phyloP scores from a whole-genome alignment of 805 yeast genomes.

The Wickerhamomyces canadensis region DNA sequence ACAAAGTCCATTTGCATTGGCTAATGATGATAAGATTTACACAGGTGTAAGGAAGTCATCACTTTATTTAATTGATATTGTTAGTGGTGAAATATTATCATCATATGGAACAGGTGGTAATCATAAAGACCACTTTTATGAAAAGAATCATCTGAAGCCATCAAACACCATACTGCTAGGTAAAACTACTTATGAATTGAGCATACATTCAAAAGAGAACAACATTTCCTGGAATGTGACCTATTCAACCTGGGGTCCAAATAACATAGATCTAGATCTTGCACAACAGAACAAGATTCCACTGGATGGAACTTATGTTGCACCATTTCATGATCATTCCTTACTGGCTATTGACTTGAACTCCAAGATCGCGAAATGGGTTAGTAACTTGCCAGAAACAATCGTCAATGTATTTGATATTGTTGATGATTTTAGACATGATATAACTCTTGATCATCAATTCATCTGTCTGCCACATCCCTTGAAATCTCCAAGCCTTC shows the following conservation, averaged over 20 bases:
- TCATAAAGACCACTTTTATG: slow-evolving; percentile 5
- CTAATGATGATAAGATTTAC: slow-evolving; percentile 70
- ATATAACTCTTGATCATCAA: slow-evolving; percentile 10
- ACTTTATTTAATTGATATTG: slow-evolving; percentile 65
- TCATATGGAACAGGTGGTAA: slow-evolving; percentile 50
- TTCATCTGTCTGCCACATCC: slow-evolving; percentile 69
- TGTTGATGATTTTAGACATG: slow-evolving; percentile 27
- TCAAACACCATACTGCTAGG: slow-evolving; percentile 52
- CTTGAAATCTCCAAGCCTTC: slow-evolving; percentile 29
- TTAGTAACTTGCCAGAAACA: slow-evolving; percentile 62
- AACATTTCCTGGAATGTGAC: slow-evolving; percentile 80
- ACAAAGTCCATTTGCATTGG: slow-evolving; percentile 79
- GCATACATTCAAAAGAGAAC: slow-evolving; percentile 72
- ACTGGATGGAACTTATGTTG: slow-evolving; percentile 68
- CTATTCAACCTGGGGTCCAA: slow-evolving; percentile 88
- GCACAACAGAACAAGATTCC: slow-evolving; percentile 47
- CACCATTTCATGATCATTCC: slow-evolving; percentile 80
- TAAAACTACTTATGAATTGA: slow-evolving; percentile 63
- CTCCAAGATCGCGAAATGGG: slow-evolving; percentile 76
- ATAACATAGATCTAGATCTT: slow-evolving; percentile 60
- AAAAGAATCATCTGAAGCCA: slow-evolving; percentile 14
- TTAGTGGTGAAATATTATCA: slow-evolving; percentile 66
- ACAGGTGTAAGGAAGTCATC: slow-evolving; percentile 81
- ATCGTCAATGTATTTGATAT: slow-evolving; percentile 80
- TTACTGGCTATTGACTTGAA: slow-evolving; percentile 68